These are phyloP conservation scores for Claviceps purpurea DNA, from an alignment of 2,329 filamentous ascomycete genomes.

Conservation along the genomic window DNA sequence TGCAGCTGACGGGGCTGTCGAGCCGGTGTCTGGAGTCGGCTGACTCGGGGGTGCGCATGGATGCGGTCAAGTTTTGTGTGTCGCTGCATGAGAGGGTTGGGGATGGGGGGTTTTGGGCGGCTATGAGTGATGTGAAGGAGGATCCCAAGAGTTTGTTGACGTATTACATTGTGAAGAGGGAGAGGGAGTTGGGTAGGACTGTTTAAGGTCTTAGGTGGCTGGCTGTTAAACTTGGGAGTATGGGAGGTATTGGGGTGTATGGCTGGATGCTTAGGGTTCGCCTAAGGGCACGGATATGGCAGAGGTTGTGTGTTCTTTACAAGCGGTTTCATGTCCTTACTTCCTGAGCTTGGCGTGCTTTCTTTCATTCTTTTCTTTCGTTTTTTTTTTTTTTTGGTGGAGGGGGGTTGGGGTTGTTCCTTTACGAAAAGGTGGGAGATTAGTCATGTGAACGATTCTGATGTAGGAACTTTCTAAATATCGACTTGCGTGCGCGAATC, in stretches of 20 bases:
- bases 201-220: background rate
- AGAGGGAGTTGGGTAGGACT: constrained; percentile 33
- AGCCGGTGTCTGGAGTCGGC: constrained; percentile 44
- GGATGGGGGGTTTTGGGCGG: constrained; percentile 52
- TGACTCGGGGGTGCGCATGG: constrained; percentile 54
- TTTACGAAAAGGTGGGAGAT: background rate
- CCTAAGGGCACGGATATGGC: background rate
- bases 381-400: background rate
- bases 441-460: too few relatives aligned
- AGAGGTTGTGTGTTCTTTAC: background rate
- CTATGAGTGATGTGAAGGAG: constrained; percentile 50
- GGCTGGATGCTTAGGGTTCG: too few relatives aligned
- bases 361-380: background rate
- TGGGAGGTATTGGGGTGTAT: background rate
- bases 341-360: background rate
- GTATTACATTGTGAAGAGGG: constrained; percentile 65
- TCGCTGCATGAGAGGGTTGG: constrained; percentile 52
- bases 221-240: background rate
- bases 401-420: background rate
- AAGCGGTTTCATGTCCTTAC: too few relatives aligned
- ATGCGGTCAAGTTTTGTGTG: constrained; percentile 68
- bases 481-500: too few relatives aligned
- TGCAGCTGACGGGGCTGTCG: constrained; percentile 35
- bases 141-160: constrained; percentile 66
- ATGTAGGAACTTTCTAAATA: too few relatives aligned